A percentile compares a stretch with the other conserved stretches of the same genome.
Conservation (phyloP, 169 alveolate species). For the Besnoitia besnoiti region DNA sequence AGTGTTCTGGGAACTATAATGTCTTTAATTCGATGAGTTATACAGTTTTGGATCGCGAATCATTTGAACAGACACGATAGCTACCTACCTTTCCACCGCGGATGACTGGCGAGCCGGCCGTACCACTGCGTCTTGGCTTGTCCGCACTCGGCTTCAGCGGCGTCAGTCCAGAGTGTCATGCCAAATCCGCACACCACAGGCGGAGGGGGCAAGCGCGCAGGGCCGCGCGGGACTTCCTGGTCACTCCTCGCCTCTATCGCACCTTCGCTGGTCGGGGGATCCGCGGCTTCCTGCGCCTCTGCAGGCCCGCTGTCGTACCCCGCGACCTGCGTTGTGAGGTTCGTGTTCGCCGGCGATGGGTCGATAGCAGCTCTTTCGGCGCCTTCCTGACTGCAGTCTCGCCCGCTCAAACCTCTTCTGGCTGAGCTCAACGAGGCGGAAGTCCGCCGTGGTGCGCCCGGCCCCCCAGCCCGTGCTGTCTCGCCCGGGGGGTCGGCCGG, state of each 20-base stretch:
- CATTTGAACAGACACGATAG: no score
- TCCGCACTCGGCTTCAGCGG: background rate
- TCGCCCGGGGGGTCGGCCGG: background rate
- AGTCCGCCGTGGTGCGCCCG: background rate
- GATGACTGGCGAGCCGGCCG: background rate
- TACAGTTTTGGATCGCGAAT: no score
- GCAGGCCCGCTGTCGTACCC: background rate
- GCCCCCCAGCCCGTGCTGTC: background rate
- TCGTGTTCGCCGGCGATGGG: no score
- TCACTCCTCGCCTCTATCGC: background rate
- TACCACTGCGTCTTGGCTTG: constrained; percentile 10
- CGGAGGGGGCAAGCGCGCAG: background rate
- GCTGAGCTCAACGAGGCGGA: no score
- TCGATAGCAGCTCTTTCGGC: no score
- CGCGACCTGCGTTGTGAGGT: no score
- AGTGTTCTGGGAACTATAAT: no score
- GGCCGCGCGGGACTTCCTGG: background rate
- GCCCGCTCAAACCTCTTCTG: no score
- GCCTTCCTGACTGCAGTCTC: no score
- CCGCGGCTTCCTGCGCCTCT: background rate
- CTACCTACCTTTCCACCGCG: constrained; percentile 44
- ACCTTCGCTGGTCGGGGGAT: background rate
- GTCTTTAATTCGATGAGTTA: no score
- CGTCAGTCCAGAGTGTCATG: background rate
- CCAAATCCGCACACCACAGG: constrained; percentile 35